Conservation (phyloP, 2,329 filamentous ascomycete species). For the Cordyceps tenuipes region DNA sequence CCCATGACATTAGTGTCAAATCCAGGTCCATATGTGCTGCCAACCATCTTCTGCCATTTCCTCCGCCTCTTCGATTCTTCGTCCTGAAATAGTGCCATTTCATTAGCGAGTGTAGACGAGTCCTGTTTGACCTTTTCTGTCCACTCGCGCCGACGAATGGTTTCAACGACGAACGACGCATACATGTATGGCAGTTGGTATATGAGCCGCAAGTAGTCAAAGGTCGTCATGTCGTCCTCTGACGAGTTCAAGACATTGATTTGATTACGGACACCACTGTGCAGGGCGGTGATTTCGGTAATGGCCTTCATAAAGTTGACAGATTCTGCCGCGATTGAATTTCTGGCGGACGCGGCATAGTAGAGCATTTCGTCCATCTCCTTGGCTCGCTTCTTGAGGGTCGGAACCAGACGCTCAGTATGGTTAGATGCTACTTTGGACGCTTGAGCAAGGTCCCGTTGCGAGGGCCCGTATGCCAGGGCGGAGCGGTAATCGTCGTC, state of each 20-base stretch:
- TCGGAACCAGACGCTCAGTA: constrained; percentile 54
- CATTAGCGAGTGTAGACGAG: constrained; percentile 79
- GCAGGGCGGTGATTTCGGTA: constrained; percentile 67
- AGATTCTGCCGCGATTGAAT: constrained; percentile 56
- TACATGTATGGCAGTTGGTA: constrained; percentile 83
- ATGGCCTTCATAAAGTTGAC: constrained; percentile 74
- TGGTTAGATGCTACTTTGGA: constrained; percentile 57
- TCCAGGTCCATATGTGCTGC: constrained; percentile 61
- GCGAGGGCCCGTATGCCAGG: constrained; percentile 56
- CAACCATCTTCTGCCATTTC: constrained; percentile 84
- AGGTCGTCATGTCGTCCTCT: constrained; percentile 68
- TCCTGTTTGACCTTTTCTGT: constrained; percentile 82
- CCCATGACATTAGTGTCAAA: constrained; percentile 63
- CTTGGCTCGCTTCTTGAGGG: constrained; percentile 42
- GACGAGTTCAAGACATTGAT: constrained; percentile 64
- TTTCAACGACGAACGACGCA: constrained; percentile 79
- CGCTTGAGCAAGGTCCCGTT: constrained; percentile 50
- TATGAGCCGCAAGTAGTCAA: constrained; percentile 72
- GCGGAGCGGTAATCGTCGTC: constrained; percentile 76
- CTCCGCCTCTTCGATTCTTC: constrained; percentile 83
- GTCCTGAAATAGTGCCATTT: constrained; percentile 85
- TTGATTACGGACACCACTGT: constrained; percentile 63
- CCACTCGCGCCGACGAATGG: constrained; percentile 82
- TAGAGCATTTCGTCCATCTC: constrained; percentile 56
- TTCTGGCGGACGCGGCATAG: constrained; percentile 57